phyloP scores from a whole-genome alignment of 805 yeast genomes.

The Yamadazyma sp. region DNA sequence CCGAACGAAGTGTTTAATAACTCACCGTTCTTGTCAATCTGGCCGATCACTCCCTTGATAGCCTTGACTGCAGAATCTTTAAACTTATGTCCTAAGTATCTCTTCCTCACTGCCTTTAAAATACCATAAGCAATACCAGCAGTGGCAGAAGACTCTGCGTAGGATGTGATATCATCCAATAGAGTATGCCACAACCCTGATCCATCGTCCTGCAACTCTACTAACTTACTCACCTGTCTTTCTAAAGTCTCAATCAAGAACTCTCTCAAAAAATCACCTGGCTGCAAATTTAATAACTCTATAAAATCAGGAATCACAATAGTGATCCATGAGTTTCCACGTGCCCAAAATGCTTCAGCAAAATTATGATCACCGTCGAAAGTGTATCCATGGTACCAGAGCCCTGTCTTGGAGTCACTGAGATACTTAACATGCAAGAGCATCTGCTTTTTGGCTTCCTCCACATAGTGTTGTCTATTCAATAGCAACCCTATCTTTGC shows the following conservation, averaged over 20 bases:
- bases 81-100: slow-evolving; percentile 24
- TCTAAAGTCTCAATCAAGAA: slow-evolving; percentile 28
- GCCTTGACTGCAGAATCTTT: slow-evolving; percentile 27
- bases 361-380: slow-evolving; percentile 26
- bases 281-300: slow-evolving; percentile 26
- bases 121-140: slow-evolving; percentile 40
- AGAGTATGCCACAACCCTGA: slow-evolving; percentile 35
- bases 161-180: slow-evolving; percentile 28
- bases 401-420: slow-evolving; percentile 28
- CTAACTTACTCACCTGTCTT: slow-evolving; percentile 28
- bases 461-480: slow-evolving; percentile 28
- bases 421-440: slow-evolving; percentile 32
- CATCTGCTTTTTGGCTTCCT: slow-evolving; percentile 35
- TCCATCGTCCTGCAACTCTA: slow-evolving; percentile 24
- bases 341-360: slow-evolving; percentile 34
- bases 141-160: slow-evolving; percentile 32
- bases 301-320: slow-evolving; percentile 37
- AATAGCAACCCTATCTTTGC: slow-evolving; percentile 31
- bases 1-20: slow-evolving; percentile 35
- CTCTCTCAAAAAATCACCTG: slow-evolving; percentile 27
- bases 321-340: slow-evolving; percentile 38
- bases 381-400: slow-evolving; percentile 35
- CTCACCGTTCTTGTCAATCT: slow-evolving; percentile 31
- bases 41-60: slow-evolving; percentile 28
- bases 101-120: slow-evolving; percentile 28